phyloP scores from a whole-genome alignment of 345 rosid genomes.

The Cardamine resedifolia region DNA sequence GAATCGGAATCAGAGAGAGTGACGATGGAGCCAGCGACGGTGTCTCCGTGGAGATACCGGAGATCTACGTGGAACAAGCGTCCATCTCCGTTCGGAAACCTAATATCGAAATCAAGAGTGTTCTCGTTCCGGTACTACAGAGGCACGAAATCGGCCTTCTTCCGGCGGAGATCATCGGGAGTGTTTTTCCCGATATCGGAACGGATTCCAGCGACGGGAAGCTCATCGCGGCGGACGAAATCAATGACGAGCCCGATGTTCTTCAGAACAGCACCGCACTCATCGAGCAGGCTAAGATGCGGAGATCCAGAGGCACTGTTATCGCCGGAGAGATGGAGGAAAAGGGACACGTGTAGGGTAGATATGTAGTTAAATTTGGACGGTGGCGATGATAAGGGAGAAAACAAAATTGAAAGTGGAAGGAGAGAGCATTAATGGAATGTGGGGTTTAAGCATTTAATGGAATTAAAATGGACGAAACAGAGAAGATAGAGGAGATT shows the following conservation, averaged over 20 bases:
- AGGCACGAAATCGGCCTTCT: slow-evolving; percentile 75
- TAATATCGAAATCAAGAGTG: slow-evolving; percentile 65
- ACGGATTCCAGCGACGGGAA: slow-evolving; percentile 52
- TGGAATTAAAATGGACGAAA: slow-evolving; percentile 52
- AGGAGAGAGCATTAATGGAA: slow-evolving; percentile 45
- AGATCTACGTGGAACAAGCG: slow-evolving; percentile 83
- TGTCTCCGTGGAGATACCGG: slow-evolving; percentile 78
- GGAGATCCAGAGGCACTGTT: slow-evolving; percentile 97
- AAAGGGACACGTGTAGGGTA: slow-evolving; percentile 66
- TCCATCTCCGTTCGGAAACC: slow-evolving; percentile 78
- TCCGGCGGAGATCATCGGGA: slow-evolving; percentile 51
- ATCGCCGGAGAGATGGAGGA: slow-evolving; percentile 88
- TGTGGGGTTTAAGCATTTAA: slow-evolving; percentile 57
- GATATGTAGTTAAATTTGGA: slow-evolving; percentile 30
- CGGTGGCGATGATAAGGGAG: slow-evolving; percentile 30
- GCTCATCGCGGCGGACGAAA: slow-evolving; percentile 67
- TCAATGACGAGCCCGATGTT: slow-evolving; percentile 88
- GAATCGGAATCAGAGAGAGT: slow-evolving; percentile 68
- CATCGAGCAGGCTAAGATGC: slow-evolving; percentile 87
- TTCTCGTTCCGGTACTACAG: slow-evolving; percentile 71
- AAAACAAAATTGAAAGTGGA: slow-evolving; percentile 32
- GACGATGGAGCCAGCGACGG: slow-evolving; percentile 62
- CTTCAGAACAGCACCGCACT: slow-evolving; percentile 49
- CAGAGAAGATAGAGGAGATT: slow-evolving; percentile 32
- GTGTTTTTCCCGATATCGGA: slow-evolving; percentile 73